phyloP scores from a whole-genome alignment of 2,329 filamentous ascomycete genomes.

The Penicillium griseofulvum region DNA sequence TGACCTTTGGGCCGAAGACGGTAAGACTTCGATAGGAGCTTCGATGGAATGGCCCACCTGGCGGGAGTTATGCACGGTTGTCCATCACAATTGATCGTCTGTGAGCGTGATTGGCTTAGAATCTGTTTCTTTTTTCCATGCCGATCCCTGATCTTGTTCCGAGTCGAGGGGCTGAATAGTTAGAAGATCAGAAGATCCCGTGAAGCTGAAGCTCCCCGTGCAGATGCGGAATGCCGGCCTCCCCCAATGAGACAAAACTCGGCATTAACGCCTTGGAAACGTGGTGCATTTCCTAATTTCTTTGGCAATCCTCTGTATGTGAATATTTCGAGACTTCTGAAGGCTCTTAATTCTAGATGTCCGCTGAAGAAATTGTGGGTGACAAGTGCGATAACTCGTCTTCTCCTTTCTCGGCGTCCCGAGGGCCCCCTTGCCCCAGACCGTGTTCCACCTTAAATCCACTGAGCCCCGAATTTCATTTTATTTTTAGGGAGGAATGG shows the following conservation, averaged over 20 bases:
- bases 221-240: background rate
- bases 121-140: background rate
- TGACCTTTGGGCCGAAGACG: conserved; percentile 11
- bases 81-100: background rate
- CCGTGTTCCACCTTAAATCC: conserved; percentile 5
- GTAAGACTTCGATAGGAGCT: conserved; percentile 11
- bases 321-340: background rate
- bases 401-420: conserved; percentile 8
- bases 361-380: background rate
- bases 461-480: background rate
- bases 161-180: background rate
- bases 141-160: background rate
- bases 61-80: conserved; percentile 7
- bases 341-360: background rate
- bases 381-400: background rate
- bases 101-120: background rate
- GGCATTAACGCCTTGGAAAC: background rate
- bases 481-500: conserved; percentile 11
- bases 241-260: background rate
- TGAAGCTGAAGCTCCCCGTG: background rate
- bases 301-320: background rate
- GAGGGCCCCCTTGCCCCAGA: background rate
- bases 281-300: background rate
- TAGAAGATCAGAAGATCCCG: conserved; percentile 8
- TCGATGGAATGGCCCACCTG: conserved; percentile 9